Percentiles rank a stretch among this genome's conserved stretches.
Conservation (phyloP, 352 stramenopile genomes). For the Globisporangium polare region DNA sequence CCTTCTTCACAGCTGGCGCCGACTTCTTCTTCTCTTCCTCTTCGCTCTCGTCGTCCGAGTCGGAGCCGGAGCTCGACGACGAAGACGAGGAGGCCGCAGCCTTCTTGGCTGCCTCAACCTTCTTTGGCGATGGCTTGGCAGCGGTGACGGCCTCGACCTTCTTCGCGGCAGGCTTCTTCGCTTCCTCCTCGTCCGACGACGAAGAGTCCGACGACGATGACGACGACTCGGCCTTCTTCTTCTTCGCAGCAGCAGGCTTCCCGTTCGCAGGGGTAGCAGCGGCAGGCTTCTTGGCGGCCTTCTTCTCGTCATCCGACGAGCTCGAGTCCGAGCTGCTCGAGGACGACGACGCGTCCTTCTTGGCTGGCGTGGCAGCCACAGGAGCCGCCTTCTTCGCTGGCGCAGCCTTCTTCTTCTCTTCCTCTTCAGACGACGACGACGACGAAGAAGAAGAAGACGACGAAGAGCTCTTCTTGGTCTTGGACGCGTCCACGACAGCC, state of each 20-base stretch:
- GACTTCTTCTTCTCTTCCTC: constrained; percentile 29
- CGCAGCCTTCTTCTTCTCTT: constrained; percentile 22
- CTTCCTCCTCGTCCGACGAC: constrained; percentile 39
- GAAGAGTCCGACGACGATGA: constrained; percentile 22
- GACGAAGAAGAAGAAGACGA: constrained; percentile 30
- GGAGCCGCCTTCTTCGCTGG: no score
- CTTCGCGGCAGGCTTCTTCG: constrained; percentile 27
- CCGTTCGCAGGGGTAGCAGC: constrained; percentile 12
- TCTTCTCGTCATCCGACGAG: constrained; percentile 24
- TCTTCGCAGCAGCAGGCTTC: constrained; percentile 19
- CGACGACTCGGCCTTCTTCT: constrained; percentile 32
- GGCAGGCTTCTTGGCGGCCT: constrained; percentile 16
- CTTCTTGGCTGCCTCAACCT: constrained; percentile 21
- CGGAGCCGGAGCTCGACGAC: constrained; percentile 40
- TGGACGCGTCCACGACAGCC: constrained; percentile 51
- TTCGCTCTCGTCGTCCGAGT: constrained; percentile 50
- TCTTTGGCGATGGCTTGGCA: constrained; percentile 18
- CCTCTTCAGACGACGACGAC: constrained; percentile 32
- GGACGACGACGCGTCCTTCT: constrained; percentile 17
- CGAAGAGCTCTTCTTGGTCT: constrained; percentile 38
- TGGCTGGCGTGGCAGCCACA: no score
- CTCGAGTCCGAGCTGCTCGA: constrained; percentile 23
- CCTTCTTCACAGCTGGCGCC: constrained; percentile 24
- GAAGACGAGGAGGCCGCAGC: constrained; percentile 23
- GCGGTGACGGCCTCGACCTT: constrained; percentile 3